Evolutionary conservation across 1,284 basidiomycete genomes (phyloP), one percentile per base, ranked within the genome.

Genomic region (Cutaneotrichosporon sp.): DNA sequence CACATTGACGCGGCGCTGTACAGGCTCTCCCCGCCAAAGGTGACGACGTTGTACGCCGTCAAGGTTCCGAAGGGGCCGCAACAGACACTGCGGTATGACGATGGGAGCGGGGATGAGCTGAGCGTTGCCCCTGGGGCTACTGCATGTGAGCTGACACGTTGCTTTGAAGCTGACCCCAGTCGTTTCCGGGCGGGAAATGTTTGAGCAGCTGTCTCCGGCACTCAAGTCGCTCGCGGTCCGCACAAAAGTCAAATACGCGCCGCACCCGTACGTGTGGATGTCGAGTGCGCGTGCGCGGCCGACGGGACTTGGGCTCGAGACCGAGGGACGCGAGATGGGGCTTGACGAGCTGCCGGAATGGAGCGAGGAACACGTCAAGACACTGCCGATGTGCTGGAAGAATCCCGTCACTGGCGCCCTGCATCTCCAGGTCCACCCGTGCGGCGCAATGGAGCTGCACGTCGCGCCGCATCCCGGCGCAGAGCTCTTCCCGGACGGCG

Each of bases 1-100:
- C 90, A 94, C 75, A 93, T 94, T 72, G 91, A 96, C 65, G 91
- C 91, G 1, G 91, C 91, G 0, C 76, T 94, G 22, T 96, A 94
- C 72, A 84, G 88, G 58, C 81, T 90, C 21, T 82, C 83, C 20
- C 88, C 88, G n/a, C 91, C 91, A 3, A 85, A 81, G 62, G 90
- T 90, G 38, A 96, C 92, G 2, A 90, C 90, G 0, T 82, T 96
- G 8, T 90, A 92, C 62, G 89, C 84, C 0, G 77, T 93, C 52
- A 78, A 69, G 1, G 85, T 93, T 0, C 91, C 91, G 0, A 61
- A 79, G 30, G 90, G 89, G 1, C 68, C 76, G 3, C 66, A 60
- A 17, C 90, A 93, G 78, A 79, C 78, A 1, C 82, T 84, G 52
- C 77, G 87, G 45, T 94, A 96, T 70, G 91, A 94, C 66, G 91